phyloP scores from a whole-genome alignment of 306 rosid genomes.

The Prunus mongolica region DNA sequence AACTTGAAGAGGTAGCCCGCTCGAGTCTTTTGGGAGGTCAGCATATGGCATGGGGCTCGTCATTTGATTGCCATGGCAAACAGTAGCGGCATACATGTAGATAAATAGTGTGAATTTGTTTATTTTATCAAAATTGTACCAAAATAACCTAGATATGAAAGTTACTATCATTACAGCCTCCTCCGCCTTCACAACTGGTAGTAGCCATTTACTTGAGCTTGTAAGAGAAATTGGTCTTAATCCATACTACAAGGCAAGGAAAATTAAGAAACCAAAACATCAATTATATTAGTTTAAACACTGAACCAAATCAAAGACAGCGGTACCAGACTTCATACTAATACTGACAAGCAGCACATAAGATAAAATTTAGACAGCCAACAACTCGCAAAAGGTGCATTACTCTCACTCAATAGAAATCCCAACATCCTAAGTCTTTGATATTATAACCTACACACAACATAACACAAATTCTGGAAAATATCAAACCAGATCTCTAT shows the following conservation, averaged over 20 bases:
- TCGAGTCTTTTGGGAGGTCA: constrained; percentile 38
- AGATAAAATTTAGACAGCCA: neutral
- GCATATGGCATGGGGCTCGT: constrained; percentile 38
- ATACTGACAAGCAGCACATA: too few species aligned
- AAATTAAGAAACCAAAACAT: too few species aligned
- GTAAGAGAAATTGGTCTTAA: too few species aligned
- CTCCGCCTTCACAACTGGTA: neutral
- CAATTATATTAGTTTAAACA: neutral
- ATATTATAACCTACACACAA: neutral
- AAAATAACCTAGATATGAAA: too few species aligned
- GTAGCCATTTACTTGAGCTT: neutral
- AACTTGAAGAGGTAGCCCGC: constrained; percentile 62
- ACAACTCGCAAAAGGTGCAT: too few species aligned
- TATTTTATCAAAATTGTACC: too few species aligned
- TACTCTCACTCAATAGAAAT: neutral
- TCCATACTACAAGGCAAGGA: too few species aligned
- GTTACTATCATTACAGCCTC: neutral
- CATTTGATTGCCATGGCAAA: constrained; percentile 22
- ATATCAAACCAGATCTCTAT: too few species aligned
- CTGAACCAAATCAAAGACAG: too few species aligned
- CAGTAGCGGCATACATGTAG: neutral
- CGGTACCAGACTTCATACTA: neutral
- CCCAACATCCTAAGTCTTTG: neutral
- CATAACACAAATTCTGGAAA: neutral
- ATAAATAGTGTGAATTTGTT: neutral